phyloP scores from a whole-genome alignment of 228 moss, liverwort and hornwort genomes.

The Sphagnum fallax region DNA sequence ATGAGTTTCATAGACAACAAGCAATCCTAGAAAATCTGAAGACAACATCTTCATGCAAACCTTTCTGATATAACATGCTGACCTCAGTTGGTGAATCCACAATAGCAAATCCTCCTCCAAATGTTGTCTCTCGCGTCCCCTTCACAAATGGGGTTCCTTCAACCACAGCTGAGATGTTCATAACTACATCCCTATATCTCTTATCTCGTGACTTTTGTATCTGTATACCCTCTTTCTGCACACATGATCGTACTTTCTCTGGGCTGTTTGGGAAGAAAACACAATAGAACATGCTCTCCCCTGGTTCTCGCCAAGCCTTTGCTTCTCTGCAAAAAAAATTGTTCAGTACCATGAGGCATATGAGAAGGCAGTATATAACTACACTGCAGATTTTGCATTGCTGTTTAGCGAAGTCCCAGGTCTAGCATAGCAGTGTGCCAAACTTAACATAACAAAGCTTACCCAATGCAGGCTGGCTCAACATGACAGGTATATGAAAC shows the following conservation, averaged over 20 bases:
- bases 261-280: constrained; percentile 63
- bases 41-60: not conserved
- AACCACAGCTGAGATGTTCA: too few species aligned
- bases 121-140: constrained; percentile 40
- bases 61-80: not conserved
- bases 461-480: constrained; percentile 80
- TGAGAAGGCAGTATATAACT: too few species aligned
- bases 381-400: too few species aligned
- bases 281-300: constrained; percentile 60
- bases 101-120: constrained; percentile 74
- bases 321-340: constrained; percentile 38
- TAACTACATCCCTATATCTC: too few species aligned
- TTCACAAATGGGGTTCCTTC: constrained; percentile 35
- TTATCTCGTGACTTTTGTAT: constrained; percentile 35
- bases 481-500: constrained; percentile 74
- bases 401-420: too few species aligned
- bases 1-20: too few species aligned
- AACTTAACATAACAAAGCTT: constrained; percentile 7
- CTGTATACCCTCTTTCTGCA: constrained; percentile 29
- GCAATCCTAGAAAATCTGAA: too few species aligned
- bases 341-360: not conserved
- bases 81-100: constrained; percentile 57
- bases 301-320: constrained; percentile 83
- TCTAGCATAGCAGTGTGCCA: too few species aligned
- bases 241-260: constrained; percentile 40